Conservation (phyloP, 495 filamentous ascomycete species). For the Saxispiralis lemnorum region DNA sequence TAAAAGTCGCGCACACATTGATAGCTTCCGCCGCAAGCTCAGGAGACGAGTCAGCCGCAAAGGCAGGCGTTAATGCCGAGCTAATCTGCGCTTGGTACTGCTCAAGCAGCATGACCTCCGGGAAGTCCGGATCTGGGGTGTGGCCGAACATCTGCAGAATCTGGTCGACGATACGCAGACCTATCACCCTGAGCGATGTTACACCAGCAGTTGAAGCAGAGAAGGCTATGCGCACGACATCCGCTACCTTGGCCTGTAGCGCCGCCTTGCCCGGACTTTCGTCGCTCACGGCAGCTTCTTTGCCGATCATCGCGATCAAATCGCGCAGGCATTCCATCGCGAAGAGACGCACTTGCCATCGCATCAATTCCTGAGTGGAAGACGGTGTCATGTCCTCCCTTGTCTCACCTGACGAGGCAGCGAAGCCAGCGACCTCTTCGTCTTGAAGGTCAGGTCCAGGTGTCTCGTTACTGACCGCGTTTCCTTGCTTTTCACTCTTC, state of each 20-base stretch:
- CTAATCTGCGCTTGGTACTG: constrained; percentile 98
- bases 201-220: constrained; percentile 91
- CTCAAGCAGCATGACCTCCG: constrained; percentile 84
- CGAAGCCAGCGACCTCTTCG: constrained; percentile 92
- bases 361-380: constrained; percentile 66
- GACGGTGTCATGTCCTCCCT: constrained; percentile 46
- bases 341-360: constrained; percentile 93
- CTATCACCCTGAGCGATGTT: constrained; percentile 71
- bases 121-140: constrained; percentile 86
- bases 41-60: constrained; percentile 86
- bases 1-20: constrained; percentile 93
- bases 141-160: constrained; percentile 91
- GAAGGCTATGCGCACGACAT: constrained; percentile 94
- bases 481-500: constrained; percentile 34
- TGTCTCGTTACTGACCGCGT: constrained; percentile 31
- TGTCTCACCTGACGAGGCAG: constrained; percentile 46
- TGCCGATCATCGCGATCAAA: constrained; percentile 54
- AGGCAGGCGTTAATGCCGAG: constrained; percentile 88
- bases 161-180: constrained; percentile 81
- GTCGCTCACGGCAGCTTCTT: constrained; percentile 49
- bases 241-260: constrained; percentile 68
- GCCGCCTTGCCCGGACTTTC: constrained; percentile 54
- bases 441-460: constrained; percentile 64
- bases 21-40: constrained; percentile 89
- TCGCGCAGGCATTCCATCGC: constrained; percentile 83